A percentile compares a stretch with the other conserved stretches of the same genome.
Conservation (phyloP, 495 filamentous ascomycete species). For the Podospora tetraspora region DNA sequence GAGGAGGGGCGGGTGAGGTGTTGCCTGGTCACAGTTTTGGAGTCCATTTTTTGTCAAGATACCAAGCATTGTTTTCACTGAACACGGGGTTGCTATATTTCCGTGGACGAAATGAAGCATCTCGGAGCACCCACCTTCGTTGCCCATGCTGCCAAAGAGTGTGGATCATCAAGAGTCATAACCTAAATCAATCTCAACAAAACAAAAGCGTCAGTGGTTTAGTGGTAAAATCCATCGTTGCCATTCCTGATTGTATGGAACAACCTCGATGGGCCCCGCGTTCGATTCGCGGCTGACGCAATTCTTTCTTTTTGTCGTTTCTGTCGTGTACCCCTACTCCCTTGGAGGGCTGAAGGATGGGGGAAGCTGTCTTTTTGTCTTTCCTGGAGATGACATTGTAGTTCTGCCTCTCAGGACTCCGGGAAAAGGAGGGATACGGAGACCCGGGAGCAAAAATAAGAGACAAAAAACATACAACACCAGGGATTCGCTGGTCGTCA, state of each 20-base stretch:
- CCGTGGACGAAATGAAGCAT: no score
- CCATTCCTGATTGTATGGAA: neutral
- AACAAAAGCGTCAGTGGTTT: neutral
- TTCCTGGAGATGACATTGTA: neutral
- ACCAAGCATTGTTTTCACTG: neutral
- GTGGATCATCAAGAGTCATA: neutral
- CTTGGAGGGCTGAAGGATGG: neutral
- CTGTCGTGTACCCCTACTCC: neutral
- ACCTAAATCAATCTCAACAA: neutral
- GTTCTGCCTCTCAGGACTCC: neutral
- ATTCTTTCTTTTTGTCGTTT: neutral
- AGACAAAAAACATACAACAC: no score
- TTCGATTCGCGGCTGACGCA: constrained; percentile 50
- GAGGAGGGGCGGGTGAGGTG: constrained; percentile 25
- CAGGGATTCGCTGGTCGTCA: constrained; percentile 29
- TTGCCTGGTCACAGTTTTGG: no score
- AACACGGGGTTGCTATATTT: neutral
- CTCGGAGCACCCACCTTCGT: neutral
- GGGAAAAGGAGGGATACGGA: neutral
- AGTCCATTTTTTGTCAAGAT: neutral
- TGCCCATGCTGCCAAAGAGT: neutral
- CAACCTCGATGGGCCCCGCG: constrained; percentile 45
- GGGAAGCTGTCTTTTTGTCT: neutral
- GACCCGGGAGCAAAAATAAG: neutral
- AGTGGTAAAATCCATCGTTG: neutral